Evolutionary conservation across 1,139 yeast genomes (phyloP), one percentile per base, ranked within the genome.

Genomic region (Suhomyces kunorum): DNA sequence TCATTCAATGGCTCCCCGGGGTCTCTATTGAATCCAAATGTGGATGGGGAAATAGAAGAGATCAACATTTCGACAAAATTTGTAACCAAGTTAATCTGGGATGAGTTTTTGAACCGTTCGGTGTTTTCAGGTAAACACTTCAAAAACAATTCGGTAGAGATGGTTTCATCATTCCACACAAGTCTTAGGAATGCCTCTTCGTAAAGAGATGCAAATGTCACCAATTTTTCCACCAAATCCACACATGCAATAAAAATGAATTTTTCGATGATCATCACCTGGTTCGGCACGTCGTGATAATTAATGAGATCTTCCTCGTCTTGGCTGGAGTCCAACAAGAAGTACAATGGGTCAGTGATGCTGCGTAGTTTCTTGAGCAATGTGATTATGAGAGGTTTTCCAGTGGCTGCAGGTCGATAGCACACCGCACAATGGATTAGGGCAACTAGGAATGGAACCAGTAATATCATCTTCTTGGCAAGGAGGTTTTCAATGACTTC

Each of bases 371-470:
- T 43, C 9, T 38, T 43, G 6, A 63, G 43, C 27, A 68, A 43
- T 4, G 38, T 31, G 12, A 46, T 22, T 38, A 63, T 50, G 40
- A 78, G 60, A 4, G 55, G 42, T 20, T 58, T 54, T 26, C 62
- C 63, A 6, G 80, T 66, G 0, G 87, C 87, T 36, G 76, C 71
- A 0, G 84, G 80, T 46, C 83, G 68, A 55, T 79, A 83, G 31
- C 62, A 68, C 9, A 81, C 58, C 1, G 80, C 54, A 39, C 78
- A 78, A 46, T 78, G 75, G 34, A 82, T 61, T 27, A 82, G 53
- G 1, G 81, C 65, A 2, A 81, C 54, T 13, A 83, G 47, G 54
- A 80, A 80, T 2, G 88, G 87, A 1, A 80, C 66, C 1, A 78
- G 52, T 2, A 71, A 44, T 4, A 70, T 50, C 5, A 50, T 56